A percentile compares a stretch with the other conserved stretches of the same genome.
Conservation (phyloP, 345 rosid species). For the Geranium rotundifolium region DNA sequence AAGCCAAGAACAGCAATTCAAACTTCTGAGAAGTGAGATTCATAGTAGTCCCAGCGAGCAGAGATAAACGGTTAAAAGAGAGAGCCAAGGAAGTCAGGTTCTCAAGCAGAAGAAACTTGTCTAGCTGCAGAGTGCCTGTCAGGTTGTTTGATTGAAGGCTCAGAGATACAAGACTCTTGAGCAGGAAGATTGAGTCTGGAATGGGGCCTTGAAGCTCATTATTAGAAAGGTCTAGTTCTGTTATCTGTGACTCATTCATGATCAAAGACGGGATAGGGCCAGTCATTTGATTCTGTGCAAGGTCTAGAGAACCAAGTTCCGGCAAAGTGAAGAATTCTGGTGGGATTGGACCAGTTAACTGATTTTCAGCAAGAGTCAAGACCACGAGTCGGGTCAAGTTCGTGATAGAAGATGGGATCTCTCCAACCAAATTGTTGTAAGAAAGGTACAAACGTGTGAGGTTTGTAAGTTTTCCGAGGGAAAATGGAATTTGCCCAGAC, state of each 20-base stretch:
- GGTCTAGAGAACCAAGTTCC: not conserved
- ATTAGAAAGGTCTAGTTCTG: accelerated
- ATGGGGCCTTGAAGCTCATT: slow-evolving; percentile 12
- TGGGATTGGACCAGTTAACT: not conserved
- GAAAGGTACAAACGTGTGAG: not conserved
- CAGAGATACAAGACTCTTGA: not conserved
- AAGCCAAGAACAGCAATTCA: not conserved
- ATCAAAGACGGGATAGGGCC: slow-evolving; percentile 7
- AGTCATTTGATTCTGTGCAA: not conserved
- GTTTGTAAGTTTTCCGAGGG: not conserved
- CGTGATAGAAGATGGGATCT: not conserved
- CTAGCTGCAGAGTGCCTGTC: not conserved
- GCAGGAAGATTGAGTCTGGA: slow-evolving; percentile 1
- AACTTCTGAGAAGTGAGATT: not conserved
- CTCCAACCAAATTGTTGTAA: not conserved
- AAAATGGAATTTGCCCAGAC: not conserved
- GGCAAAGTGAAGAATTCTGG: not conserved
- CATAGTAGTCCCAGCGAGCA: not conserved
- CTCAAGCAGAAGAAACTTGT: not conserved
- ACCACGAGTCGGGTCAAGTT: not conserved
- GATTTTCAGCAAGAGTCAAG: not conserved
- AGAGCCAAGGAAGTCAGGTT: not conserved
- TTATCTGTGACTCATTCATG: slow-evolving; percentile 5
- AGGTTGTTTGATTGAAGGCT: not conserved
- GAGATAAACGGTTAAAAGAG: not conserved